These are phyloP conservation scores for Melastoma candidum DNA, from an alignment of 441 rosid species.

Conservation along the genomic window DNA sequence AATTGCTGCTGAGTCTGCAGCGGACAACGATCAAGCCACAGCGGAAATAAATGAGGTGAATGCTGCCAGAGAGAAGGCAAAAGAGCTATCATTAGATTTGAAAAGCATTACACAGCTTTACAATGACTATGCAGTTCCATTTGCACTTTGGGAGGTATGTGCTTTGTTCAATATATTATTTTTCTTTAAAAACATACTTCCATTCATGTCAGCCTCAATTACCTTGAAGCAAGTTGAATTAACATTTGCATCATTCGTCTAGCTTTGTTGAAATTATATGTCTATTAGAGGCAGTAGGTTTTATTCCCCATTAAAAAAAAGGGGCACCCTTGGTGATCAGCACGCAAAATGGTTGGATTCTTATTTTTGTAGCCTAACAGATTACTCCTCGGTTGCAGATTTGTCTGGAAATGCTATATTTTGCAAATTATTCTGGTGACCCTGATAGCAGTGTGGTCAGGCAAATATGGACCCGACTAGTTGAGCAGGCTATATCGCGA, in stretches of 20 bases:
- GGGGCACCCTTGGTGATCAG: too few species aligned
- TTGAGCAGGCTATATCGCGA: constrained; percentile 79
- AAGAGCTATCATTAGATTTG: constrained; percentile 79
- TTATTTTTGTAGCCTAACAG: too few species aligned
- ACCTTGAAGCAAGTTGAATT: too few species aligned
- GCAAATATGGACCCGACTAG: constrained; percentile 92
- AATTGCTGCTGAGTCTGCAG: constrained; percentile 37
- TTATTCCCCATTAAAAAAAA: too few species aligned
- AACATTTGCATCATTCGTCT: too few species aligned
- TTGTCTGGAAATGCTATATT: constrained; percentile 89
- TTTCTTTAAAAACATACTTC: too few species aligned
- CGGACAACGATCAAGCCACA: constrained; percentile 25
- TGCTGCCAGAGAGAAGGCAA: constrained; percentile 66
- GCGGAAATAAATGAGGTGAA: constrained; percentile 38
- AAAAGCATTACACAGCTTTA: constrained; percentile 90
- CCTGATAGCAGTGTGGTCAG: constrained; percentile 83
- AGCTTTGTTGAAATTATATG: too few species aligned
- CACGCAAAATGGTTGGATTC: too few species aligned
- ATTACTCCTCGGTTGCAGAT: constrained; percentile 33
- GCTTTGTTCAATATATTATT: constrained; percentile 12
- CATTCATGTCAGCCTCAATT: too few species aligned
- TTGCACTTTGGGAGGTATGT: constrained; percentile 92
- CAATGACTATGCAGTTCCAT: constrained; percentile 94
- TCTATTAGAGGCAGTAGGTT: too few species aligned
- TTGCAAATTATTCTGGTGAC: constrained; percentile 88